Evolutionary conservation across 768 basidiomycete genomes (phyloP), one percentile per base, ranked within the genome.

Genomic region (Amanita polypyramis): DNA sequence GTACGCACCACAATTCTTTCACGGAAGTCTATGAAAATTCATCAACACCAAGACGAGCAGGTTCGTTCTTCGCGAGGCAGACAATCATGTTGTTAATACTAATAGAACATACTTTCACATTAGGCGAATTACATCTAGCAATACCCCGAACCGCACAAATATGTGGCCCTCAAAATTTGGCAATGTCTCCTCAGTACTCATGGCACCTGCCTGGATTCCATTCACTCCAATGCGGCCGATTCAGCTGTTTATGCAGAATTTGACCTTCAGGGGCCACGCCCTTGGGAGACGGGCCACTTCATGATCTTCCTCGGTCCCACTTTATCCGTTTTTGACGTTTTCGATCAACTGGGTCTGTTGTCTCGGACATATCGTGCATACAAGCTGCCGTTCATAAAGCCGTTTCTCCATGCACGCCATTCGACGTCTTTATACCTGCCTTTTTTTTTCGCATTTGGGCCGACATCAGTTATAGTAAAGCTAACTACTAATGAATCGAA

Each of bases 181-280:
- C 21, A 45, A 53, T 66, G 67, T 51, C 58, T 65, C 47, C 15
- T 45, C 43, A 10, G 11, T 38, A 30, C 19, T 30, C 62, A 61
- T 66, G 34, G 65, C 64, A 39, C 67, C 64, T 27, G 64, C 63
- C 41, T 65, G 65, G 65, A 27, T 65, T 23, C 65, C 64, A 21
- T 67, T 67, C 43, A 59, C 66, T 38, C 64, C 65, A 2, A 66
- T 65, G 66, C 47, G 59, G 20, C 62, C 66, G 9, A 30, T 65
- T 30, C 64, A 65, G 32, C 30, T 65, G 6, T 54, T 65, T 30
- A 50, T 56, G 17, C 64, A 65, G 48, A 65, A 67, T 45, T 38
- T 65, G 21, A 54, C 65, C 1, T 65, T 9, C 58, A 57, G 48
- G 35, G 39, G 19, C 64, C 64, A 10, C 66, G 43, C 49, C 54